Evolutionary conservation across 768 basidiomycete genomes (phyloP), one percentile per base, ranked within the genome.

Genomic region (Termitomyces sp.): DNA sequence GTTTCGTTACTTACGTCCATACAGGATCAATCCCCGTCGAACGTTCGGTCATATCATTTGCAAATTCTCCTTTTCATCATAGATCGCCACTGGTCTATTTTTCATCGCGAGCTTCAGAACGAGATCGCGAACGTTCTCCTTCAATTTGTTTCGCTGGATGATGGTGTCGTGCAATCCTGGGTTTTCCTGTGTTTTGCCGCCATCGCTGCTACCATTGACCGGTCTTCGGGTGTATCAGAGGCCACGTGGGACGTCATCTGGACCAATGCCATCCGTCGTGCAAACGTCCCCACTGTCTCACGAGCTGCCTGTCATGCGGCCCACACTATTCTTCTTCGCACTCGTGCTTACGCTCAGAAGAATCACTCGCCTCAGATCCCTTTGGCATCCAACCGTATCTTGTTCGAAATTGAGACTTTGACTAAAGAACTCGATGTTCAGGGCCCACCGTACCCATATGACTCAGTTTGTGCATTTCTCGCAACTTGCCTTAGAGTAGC

Each of bases 381-480:
- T 51, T 73, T 91, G 23, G 75, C 81, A 3, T 70, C 81, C 14
- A 81, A 84, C 38, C 80, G 79, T 14, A 72, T 88, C 45, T 74
- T 90, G 14, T 64, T 71, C 2, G 93, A 95, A 66, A 84, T 98
- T 48, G 93, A 94, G 66, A 75, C 78, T 0, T 74, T 98, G 47
- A 80, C 85, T 1, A 87, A 86, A 59, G 91, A 96, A 60, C 75
- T 99, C 56, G 88, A 92, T 60, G 80, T 97, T 15, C 96, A 98
- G 71, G 95, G 94, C 0, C 94, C 95, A 2, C 73, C 84, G 14
- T 86, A 82, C 63, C 93, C 94, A 0, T 89, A 81, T 63, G 97
- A 99, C 66, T 85, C 95, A 1, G 92, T 96, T 40, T 97, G 95
- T 74, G 75, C 77, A 55, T 93, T 98, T 66, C 75, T 98, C 46